A percentile compares a stretch with the other conserved stretches of the same genome.
These are phyloP conservation scores for Mycena indigotica DNA, from an alignment of 768 basidiomycete species.

Conservation along the genomic window DNA sequence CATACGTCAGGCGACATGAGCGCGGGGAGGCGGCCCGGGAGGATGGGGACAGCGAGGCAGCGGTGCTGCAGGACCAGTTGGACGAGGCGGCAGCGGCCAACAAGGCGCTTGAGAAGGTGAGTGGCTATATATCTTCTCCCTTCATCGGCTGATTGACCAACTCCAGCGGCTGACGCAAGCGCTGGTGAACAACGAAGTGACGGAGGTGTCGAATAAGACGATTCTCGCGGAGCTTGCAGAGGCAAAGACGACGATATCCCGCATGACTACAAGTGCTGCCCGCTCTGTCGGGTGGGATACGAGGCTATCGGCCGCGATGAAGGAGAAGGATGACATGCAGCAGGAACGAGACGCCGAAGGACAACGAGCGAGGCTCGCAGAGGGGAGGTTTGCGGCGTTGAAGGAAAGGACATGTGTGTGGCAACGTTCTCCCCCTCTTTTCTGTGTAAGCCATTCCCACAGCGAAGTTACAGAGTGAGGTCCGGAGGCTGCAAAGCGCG, in stretches of 20 bases:
- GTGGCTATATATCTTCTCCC: not conserved
- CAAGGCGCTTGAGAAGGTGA: constrained; percentile 60
- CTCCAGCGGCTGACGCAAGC: constrained; percentile 75
- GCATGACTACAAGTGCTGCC: constrained; percentile 67
- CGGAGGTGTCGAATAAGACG: constrained; percentile 76
- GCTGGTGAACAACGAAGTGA: constrained; percentile 77
- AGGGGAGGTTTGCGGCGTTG: constrained; percentile 62
- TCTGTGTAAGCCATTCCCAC: constrained; percentile 2
- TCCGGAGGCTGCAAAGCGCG: constrained; percentile 62
- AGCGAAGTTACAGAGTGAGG: constrained; percentile 75
- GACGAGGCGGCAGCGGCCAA: constrained; percentile 58
- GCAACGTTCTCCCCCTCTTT: not conserved
- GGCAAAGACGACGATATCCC: constrained; percentile 64
- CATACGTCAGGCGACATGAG: constrained; percentile 76
- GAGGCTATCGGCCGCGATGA: constrained; percentile 61
- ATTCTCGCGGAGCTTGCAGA: constrained; percentile 76
- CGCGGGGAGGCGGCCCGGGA: constrained; percentile 5
- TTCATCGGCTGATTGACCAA: not conserved
- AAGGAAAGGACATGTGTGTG: constrained; percentile 69
- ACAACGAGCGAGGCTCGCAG: constrained; percentile 67
- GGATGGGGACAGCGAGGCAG: constrained; percentile 24
- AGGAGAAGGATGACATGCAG: constrained; percentile 80
- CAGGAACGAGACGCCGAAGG: constrained; percentile 78
- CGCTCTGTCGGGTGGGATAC: constrained; percentile 74
- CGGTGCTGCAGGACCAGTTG: constrained; percentile 34